Base-by-base conservation (phyloP, 176 grass and related monocot genomes). In the Aegilops longissima region DNA sequence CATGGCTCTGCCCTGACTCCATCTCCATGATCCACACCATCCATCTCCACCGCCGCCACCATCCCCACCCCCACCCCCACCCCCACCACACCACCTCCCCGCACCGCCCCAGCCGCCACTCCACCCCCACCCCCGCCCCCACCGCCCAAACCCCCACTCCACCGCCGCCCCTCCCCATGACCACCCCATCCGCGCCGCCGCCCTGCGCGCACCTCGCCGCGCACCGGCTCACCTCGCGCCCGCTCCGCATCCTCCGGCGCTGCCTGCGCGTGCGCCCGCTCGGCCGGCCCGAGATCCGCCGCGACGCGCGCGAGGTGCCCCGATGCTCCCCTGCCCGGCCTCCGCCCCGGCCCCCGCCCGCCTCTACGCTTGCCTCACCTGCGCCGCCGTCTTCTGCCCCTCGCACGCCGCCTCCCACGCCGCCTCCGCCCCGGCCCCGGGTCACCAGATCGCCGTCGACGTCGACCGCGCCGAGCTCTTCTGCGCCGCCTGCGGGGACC, bases 401-500 rank as follows among this genome's bases (percentile, higher is more conserved):
- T 59, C 69, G 12, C 93, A 98, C 76, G 96, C 96, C 1, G 36
- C 88, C 0, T 78, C 82, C 7, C 93, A 98, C 76, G 88, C 90
- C 44, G 83, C 90, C 11, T 39, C 87, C 25, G n/a, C 78, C 9
- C 52, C 83, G 36, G 47, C 87, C 8, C 86, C 91, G 0, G 92
- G 91, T 27, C 96, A 98, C 92, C 90, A 98, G 79, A 98, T 98
- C 84, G 89, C 90, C 70, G 93, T 98, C 75, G 96, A 98, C 90
- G 86, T 98, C 14, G 86, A 94, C 80, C 96, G 93, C 21, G 96
- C 90, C 29, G 92, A 98, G 88, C 90, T 98, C 74, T 96, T 94
- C 82, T 98, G 93, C 92, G 87, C 83, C 40, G 88, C 88, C n/a
- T 98, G 96, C 88, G 74, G 74, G 31, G 96, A 98, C 77, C 96